A percentile compares a stretch with the other conserved stretches of the same genome.
Evolutionary conservation across 176 grass and related monocot genomes (phyloP).

Genomic region (Miscanthus lutarioriparius): DNA sequence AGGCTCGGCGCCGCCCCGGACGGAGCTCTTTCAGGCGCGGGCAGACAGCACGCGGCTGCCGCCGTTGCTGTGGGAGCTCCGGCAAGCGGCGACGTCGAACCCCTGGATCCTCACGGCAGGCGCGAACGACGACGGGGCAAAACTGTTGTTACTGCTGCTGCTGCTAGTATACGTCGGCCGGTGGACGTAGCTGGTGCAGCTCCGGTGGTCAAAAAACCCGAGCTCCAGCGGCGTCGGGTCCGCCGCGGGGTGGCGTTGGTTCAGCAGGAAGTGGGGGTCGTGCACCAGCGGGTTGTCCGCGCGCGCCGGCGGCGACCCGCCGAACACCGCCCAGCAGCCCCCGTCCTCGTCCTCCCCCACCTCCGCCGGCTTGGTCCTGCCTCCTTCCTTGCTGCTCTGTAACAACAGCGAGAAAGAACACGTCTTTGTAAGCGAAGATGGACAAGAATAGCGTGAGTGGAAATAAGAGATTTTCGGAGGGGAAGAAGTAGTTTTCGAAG

Average conservation of each 20-base stretch:
- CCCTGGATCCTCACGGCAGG: conserved; percentile 71
- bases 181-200: conserved; percentile 26
- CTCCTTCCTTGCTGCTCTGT: conserved; percentile 34
- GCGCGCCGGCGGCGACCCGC: conserved; percentile 66
- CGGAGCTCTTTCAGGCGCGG: conserved; percentile 41
- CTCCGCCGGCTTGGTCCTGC: background rate
- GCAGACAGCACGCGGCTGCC: conserved; percentile 55
- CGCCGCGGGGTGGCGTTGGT: conserved; percentile 38
- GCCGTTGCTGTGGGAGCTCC: conserved; percentile 43
- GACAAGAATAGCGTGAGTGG: too few species aligned
- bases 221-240: background rate
- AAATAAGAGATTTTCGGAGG: background rate
- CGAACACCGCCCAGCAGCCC: conserved; percentile 40
- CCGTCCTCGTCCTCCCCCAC: background rate
- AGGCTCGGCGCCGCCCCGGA: too few species aligned
- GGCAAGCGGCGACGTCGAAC: conserved; percentile 60
- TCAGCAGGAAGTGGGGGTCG: conserved; percentile 64
- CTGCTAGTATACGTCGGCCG: conserved; percentile 26
- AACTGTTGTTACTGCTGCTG: conserved; percentile 40
- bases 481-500: background rate
- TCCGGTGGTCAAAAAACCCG: conserved; percentile 50
- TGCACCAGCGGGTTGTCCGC: conserved; percentile 69
- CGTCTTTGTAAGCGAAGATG: background rate
- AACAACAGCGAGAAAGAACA: background rate
- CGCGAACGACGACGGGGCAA: conserved; percentile 55